Conservation (phyloP, 140 eudicot species). For the Flaveria floridana region DNA sequence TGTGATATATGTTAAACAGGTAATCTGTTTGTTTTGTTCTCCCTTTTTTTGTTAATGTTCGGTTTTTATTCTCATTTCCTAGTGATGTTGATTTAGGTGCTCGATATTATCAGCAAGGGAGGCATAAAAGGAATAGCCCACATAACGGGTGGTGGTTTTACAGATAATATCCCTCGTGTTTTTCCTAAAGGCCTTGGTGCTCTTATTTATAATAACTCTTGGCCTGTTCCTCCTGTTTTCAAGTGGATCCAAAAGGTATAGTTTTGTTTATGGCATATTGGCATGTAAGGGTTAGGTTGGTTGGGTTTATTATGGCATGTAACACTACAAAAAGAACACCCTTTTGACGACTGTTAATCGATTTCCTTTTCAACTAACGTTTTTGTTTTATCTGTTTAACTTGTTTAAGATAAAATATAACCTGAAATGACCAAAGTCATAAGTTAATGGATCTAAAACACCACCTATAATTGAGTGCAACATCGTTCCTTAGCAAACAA, state of each 20-base stretch:
- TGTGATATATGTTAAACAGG: slow-evolving; percentile 83
- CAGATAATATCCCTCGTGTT: slow-evolving; percentile 84
- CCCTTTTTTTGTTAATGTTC: background rate
- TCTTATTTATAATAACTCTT: slow-evolving; percentile 51
- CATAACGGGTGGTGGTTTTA: slow-evolving; percentile 92
- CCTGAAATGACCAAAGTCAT: background rate
- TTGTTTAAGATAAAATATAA: background rate
- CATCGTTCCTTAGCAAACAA: background rate
- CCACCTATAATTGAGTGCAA: background rate
- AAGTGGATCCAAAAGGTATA: slow-evolving; percentile 86
- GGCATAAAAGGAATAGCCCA: slow-evolving; percentile 95
- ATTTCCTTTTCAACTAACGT: background rate
- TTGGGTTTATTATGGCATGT: background rate
- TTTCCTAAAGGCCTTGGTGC: slow-evolving; percentile 92
- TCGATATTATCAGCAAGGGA: slow-evolving; percentile 71
- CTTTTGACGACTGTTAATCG: background rate
- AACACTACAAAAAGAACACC: background rate
- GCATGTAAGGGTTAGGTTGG: background rate
- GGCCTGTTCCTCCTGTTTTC: slow-evolving; percentile 86
- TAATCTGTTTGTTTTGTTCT: background rate
- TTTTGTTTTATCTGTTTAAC: background rate
- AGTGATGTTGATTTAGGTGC: slow-evolving; percentile 39
- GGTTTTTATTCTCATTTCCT: background rate
- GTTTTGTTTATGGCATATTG: background rate
- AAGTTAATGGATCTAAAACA: background rate